phyloP scores from a whole-genome alignment of 2,329 filamentous ascomycete species.

The Cercospora zeina region DNA sequence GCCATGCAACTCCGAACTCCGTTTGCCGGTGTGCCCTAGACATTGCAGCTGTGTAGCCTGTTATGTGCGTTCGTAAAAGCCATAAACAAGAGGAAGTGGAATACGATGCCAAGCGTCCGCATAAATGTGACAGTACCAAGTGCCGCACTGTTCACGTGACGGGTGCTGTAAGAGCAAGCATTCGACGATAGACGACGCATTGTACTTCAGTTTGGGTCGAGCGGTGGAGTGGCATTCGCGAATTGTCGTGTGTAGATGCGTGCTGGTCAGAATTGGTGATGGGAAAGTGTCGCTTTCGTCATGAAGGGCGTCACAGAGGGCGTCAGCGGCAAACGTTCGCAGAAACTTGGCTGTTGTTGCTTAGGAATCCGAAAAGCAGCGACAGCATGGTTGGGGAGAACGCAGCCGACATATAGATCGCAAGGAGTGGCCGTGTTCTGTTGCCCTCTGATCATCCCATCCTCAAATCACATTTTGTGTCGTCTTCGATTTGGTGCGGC shows the following conservation, averaged over 20 bases:
- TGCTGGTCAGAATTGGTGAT: neutral
- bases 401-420: neutral
- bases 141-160: too few relatives aligned
- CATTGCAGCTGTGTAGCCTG: neutral
- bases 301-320: neutral
- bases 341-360: conserved; percentile 2
- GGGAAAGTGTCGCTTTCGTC: neutral
- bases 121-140: neutral
- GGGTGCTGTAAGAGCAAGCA: neutral
- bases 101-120: neutral
- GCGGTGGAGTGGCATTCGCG: neutral
- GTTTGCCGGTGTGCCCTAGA: neutral
- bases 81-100: neutral
- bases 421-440: neutral
- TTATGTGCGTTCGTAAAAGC: neutral
- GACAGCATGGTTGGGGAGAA: neutral
- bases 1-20: neutral
- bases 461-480: neutral
- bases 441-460: neutral
- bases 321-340: conserved; percentile 1
- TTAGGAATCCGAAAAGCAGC: neutral
- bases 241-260: neutral
- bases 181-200: neutral
- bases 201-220: neutral
- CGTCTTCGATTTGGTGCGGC: neutral